Conservation (phyloP, 2,329 filamentous ascomycete species). For the Plenodomus lindquistii region DNA sequence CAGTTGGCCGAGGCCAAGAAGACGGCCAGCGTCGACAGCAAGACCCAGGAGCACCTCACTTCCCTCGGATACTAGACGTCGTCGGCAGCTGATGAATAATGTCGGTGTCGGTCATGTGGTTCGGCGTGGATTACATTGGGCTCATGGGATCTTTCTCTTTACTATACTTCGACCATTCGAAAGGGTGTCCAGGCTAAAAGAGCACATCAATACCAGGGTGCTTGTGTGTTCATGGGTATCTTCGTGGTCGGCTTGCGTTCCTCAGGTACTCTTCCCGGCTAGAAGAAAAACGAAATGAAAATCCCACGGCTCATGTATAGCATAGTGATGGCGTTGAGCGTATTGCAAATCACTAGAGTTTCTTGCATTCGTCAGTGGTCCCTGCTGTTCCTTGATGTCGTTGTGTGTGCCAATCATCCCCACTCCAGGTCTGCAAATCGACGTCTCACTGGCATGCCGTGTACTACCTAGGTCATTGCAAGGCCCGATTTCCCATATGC, state of each 20-base stretch:
- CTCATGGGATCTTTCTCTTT: conserved; percentile 44
- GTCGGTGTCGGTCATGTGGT: conserved; percentile 36
- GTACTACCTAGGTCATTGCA: too few relatives aligned
- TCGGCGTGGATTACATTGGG: conserved; percentile 45
- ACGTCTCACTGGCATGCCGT: too few relatives aligned
- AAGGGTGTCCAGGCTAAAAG: conserved; percentile 46
- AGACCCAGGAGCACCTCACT: conserved; percentile 87
- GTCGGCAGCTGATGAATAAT: conserved; percentile 38
- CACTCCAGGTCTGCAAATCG: too few relatives aligned
- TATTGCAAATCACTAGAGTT: conserved; percentile 31
- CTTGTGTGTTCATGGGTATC: conserved; percentile 46
- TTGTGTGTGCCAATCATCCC: too few relatives aligned
- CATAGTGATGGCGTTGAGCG: conserved; percentile 40
- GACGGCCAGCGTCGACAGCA: conserved; percentile 82
- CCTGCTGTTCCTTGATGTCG: neutral
- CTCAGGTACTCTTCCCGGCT: conserved; percentile 43
- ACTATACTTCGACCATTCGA: conserved; percentile 43
- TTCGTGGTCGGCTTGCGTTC: conserved; percentile 43
- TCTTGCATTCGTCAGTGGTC: neutral
- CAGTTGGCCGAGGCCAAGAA: conserved; percentile 92
- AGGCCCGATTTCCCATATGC: neutral
- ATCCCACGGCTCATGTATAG: conserved; percentile 41
- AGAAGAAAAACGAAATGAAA: conserved; percentile 47
- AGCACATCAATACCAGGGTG: conserved; percentile 40
- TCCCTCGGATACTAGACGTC: conserved; percentile 82